Conservation (phyloP, 179 eudicot species). For the Sideroxylon spinosum region DNA sequence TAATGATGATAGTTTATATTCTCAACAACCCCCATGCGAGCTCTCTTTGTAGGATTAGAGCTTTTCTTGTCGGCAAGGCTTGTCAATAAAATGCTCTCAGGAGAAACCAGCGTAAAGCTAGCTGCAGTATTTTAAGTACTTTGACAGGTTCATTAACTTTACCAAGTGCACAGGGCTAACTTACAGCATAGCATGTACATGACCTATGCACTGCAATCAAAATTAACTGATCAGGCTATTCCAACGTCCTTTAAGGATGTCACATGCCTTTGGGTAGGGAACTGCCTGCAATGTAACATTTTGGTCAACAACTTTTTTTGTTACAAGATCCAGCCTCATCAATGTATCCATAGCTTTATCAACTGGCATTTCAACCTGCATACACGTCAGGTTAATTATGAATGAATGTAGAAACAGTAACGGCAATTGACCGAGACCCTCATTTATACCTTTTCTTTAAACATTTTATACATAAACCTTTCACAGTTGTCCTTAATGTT, state of each 20-base stretch:
- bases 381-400: neutral
- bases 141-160: too few relatives aligned
- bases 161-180: too few relatives aligned
- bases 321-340: slow-evolving; percentile 63
- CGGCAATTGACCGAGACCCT: too few relatives aligned
- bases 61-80: too few relatives aligned
- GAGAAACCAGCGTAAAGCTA: too few relatives aligned
- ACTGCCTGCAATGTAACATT: slow-evolving; percentile 35
- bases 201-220: neutral
- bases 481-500: slow-evolving; percentile 67
- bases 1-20: too few relatives aligned
- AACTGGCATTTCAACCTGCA: slow-evolving; percentile 84
- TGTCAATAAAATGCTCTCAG: too few relatives aligned
- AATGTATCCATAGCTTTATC: slow-evolving; percentile 62
- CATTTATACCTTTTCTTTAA: slow-evolving; percentile 57
- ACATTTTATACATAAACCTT: slow-evolving; percentile 52
- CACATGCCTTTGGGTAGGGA: slow-evolving; percentile 48
- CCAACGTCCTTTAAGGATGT: slow-evolving; percentile 65
- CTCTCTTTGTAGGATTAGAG: too few relatives aligned
- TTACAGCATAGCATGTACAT: too few relatives aligned
- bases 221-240: slow-evolving; percentile 37
- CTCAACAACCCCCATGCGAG: too few relatives aligned
- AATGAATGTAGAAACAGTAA: neutral
- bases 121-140: too few relatives aligned
- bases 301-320: slow-evolving; percentile 31